phyloP scores from a whole-genome alignment of 257 asterid species.

The Fraxinus cuspidata region DNA sequence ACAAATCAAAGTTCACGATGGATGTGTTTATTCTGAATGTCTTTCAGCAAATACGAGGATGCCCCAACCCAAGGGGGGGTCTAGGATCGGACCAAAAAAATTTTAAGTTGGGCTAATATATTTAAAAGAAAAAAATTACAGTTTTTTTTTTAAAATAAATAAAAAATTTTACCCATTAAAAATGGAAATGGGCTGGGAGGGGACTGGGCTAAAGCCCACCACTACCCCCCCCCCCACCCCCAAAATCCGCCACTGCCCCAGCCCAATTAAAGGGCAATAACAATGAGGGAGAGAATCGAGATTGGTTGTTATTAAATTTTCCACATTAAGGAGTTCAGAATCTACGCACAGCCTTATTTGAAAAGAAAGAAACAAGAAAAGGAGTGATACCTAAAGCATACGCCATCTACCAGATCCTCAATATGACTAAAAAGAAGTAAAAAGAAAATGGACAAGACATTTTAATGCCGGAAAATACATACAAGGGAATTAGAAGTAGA shows the following conservation, averaged over 20 bases:
- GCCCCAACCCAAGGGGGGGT: not conserved
- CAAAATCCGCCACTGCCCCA: too few relatives aligned
- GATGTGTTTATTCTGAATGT: slow-evolving; percentile 33
- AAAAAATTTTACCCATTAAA: too few relatives aligned
- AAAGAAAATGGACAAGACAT: slow-evolving; percentile 8
- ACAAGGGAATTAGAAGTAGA: slow-evolving; percentile 1
- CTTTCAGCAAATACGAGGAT: slow-evolving; percentile 27
- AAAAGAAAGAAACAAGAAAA: not conserved
- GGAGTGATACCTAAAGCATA: not conserved
- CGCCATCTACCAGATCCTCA: slow-evolving; percentile 6
- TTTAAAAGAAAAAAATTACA: too few relatives aligned
- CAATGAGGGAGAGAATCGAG: slow-evolving; percentile 22
- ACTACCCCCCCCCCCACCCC: too few relatives aligned
- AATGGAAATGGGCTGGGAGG: too few relatives aligned
- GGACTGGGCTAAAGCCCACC: too few relatives aligned
- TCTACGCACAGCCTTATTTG: slow-evolving; percentile 6
- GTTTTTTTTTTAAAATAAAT: too few relatives aligned
- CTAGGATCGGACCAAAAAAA: too few relatives aligned
- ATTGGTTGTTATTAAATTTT: slow-evolving; percentile 18
- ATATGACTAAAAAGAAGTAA: slow-evolving; percentile 12
- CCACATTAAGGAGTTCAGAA: slow-evolving; percentile 17
- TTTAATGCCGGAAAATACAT: slow-evolving; percentile 15
- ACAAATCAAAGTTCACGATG: slow-evolving; percentile 44
- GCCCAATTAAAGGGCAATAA: slow-evolving; percentile 22
- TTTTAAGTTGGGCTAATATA: too few relatives aligned